Conservation (phyloP, 2,329 filamentous ascomycete species). For the Fusarium transvaalense region DNA sequence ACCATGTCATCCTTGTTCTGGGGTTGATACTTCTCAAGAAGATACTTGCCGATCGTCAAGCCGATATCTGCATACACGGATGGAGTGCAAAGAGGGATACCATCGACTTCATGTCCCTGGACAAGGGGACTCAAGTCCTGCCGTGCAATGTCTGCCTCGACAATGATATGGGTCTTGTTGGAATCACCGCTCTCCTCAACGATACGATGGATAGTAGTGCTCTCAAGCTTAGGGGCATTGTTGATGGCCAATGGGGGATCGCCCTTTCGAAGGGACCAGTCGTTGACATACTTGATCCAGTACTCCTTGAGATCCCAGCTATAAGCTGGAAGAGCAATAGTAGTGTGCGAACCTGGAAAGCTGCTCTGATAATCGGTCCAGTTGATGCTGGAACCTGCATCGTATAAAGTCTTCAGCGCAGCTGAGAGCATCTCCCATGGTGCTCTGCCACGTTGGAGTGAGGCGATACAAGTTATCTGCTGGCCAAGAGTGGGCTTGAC, state of each 20-base stretch:
- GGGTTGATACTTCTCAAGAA: conserved; percentile 26
- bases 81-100: conserved; percentile 36
- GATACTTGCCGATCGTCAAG: conserved; percentile 30
- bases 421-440: conserved; percentile 25
- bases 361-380: conserved; percentile 50
- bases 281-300: conserved; percentile 73
- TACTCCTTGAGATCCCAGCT: conserved; percentile 81
- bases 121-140: conserved; percentile 38
- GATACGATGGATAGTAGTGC: conserved; percentile 35
- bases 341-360: conserved; percentile 28
- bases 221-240: conserved; percentile 21
- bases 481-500: conserved; percentile 31
- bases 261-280: conserved; percentile 78
- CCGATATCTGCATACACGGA: conserved; percentile 43
- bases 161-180: conserved; percentile 26
- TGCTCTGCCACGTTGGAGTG: conserved; percentile 21
- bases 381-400: conserved; percentile 25
- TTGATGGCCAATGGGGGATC: conserved; percentile 37
- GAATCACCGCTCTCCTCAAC: conserved; percentile 36
- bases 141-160: conserved; percentile 38
- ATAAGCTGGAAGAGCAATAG: conserved; percentile 76
- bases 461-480: conserved; percentile 32
- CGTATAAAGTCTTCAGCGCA: conserved; percentile 27
- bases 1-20: conserved; percentile 29
- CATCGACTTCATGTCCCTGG: conserved; percentile 38